Evolutionary conservation across 2,329 filamentous ascomycete species (phyloP).

Genomic region (Fusarium annulatum): DNA sequence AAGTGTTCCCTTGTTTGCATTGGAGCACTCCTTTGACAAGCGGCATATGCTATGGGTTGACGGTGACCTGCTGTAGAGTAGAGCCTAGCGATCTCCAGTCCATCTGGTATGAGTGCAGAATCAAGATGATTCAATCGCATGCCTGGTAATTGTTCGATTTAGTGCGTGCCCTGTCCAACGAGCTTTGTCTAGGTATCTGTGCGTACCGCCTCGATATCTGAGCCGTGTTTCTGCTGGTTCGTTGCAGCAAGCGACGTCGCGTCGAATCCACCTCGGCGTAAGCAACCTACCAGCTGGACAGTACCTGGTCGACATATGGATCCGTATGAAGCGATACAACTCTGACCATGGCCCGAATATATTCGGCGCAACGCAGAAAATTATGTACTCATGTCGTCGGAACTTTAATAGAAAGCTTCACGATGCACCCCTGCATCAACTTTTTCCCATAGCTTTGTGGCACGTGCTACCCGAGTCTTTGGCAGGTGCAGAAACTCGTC

Average conservation of each 20-base stretch:
- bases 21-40: constrained; percentile 5
- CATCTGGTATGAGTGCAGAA: constrained; percentile 25
- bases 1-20: not conserved
- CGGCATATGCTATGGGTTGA: constrained; percentile 24
- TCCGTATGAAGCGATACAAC: constrained; percentile 3
- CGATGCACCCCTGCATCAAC: not conserved
- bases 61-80: constrained; percentile 3
- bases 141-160: not conserved
- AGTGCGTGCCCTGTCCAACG: constrained; percentile 2
- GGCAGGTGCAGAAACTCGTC: constrained; percentile 8
- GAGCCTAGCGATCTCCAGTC: constrained; percentile 28
- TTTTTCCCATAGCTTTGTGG: not conserved
- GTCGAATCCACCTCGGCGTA: constrained; percentile 21
- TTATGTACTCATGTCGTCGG: not conserved
- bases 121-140: constrained; percentile 7
- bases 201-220: not conserved
- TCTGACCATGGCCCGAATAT: constrained; percentile 7
- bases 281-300: not conserved
- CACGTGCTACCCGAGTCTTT: constrained; percentile 18
- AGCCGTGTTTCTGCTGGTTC: constrained; percentile 13
- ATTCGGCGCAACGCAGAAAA: not conserved
- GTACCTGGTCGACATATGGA: constrained; percentile 1
- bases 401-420: constrained; percentile 1
- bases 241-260: not conserved
- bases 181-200: not conserved